Conservation (phyloP, 2,329 filamentous ascomycete species). For the Fusarium sp. region DNA sequence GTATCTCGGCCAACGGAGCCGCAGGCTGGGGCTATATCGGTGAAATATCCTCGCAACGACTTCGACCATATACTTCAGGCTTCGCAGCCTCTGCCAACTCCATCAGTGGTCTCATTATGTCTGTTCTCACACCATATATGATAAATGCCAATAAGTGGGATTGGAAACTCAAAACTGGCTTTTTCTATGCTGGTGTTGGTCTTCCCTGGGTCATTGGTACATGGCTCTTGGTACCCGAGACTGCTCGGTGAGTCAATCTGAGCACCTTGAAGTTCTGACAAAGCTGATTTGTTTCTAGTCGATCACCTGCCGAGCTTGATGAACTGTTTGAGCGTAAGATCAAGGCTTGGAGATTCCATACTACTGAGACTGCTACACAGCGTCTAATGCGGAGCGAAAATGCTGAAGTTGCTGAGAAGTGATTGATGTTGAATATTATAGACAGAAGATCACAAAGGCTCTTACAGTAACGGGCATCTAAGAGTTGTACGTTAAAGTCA, state of each 20-base stretch:
- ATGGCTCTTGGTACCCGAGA: slow-evolving; percentile 51
- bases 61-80: slow-evolving; percentile 52
- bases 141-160: slow-evolving; percentile 50
- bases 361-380: slow-evolving; percentile 8
- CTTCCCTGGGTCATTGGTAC: slow-evolving; percentile 45
- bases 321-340: slow-evolving; percentile 47
- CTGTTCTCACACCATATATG: slow-evolving; percentile 51
- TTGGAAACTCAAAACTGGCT: slow-evolving; percentile 52
- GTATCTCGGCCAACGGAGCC: slow-evolving; percentile 21
- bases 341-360: slow-evolving; percentile 36
- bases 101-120: slow-evolving; percentile 30
- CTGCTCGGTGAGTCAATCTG: slow-evolving; percentile 26
- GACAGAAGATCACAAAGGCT: not conserved
- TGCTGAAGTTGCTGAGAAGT: not conserved
- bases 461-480: too few relatives aligned
- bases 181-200: slow-evolving; percentile 50
- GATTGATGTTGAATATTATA: not conserved
- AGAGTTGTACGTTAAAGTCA: too few relatives aligned
- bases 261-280: fast-evolving
- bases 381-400: slow-evolving; percentile 1
- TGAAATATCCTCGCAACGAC: slow-evolving; percentile 55
- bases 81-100: slow-evolving; percentile 42
- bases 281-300: slow-evolving; percentile 25
- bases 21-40: slow-evolving; percentile 51
- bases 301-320: slow-evolving; percentile 51